Evolutionary conservation across 2,329 filamentous ascomycete species (phyloP), one percentile per base, ranked within the genome.

Genomic region (Nemania serpens): DNA sequence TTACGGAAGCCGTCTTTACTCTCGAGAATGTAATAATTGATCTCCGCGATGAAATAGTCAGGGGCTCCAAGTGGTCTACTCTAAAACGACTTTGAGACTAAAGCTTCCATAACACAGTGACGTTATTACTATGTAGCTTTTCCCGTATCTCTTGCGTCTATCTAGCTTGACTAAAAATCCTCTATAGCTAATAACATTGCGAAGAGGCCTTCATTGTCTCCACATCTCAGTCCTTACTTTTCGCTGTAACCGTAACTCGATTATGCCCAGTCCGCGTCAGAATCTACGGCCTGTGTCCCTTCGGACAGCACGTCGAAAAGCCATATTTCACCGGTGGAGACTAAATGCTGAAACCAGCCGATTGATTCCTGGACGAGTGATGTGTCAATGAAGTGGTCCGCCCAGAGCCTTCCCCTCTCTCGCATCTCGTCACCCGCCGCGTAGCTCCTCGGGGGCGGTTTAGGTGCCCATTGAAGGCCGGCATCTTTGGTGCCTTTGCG

Each of bases 331-430:
- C 62, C 62, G 1, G 59, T 39, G 13, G 47, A 50, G 12, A 64
- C 47, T 17, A 64, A 37, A 41, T 56, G 34, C 45, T 64, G 62
- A 10, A 64, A 64, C 62, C 62, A 64, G 25, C 62, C 22, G 18
- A 55, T 5, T 1, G 49, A 17, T 15, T 59, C 55, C 22, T 64
- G 62, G 10, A 64, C 41, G 29, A 64, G 15, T 2, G 29, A 53
- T 2, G n/a, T 20, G 22, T 62, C 62, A 2, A 50, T 25, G 48
- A 64, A 59, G 41, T 64, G 55, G 29, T 64, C 59, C 15, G 59
- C 48, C 62, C 59, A 64, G 4, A 59, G 55, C 25, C 43, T 46
- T 2, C 62, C 59, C 17, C 11, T 11, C 43, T 64, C 62, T 43
- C 62, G 47, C 2, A 36, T 36, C 34, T 59, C 47, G 5, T 54